A percentile compares a stretch with the other conserved stretches of the same genome.
Conservation (phyloP, 495 filamentous ascomycete genomes). For the Hypoxylon crocopeplum region DNA sequence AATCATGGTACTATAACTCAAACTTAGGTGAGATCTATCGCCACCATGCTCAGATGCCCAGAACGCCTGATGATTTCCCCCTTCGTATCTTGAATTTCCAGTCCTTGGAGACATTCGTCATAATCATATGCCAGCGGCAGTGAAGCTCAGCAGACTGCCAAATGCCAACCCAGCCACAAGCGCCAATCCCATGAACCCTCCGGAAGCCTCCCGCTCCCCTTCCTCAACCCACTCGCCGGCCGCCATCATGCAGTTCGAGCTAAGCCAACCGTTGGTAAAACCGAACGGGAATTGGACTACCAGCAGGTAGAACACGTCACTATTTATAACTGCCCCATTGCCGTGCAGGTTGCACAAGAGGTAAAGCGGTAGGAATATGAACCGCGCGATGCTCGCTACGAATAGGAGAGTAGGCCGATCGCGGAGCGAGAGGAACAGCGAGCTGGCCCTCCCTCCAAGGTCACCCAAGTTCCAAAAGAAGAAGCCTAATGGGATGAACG, state of each 20-base stretch:
- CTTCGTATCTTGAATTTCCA: neutral
- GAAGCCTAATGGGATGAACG: conserved; percentile 90
- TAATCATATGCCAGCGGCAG: conserved; percentile 59
- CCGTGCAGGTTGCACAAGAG: conserved; percentile 84
- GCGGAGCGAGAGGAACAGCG: conserved; percentile 65
- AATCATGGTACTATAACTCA: conserved; percentile 13
- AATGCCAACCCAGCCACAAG: conserved; percentile 81
- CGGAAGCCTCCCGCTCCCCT: conserved; percentile 83
- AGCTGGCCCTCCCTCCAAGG: conserved; percentile 72
- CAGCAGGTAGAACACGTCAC: conserved; percentile 87
- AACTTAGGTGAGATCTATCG: conserved; percentile 30
- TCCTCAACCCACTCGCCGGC: conserved; percentile 78
- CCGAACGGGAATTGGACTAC: conserved; percentile 86
- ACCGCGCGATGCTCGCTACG: conserved; percentile 64
- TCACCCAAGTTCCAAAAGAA: conserved; percentile 95
- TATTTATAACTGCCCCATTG: conserved; percentile 69
- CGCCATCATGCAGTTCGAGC: conserved; percentile 88
- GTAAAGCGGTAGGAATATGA: conserved; percentile 83
- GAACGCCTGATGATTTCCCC: conserved; percentile 15
- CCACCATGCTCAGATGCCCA: conserved; percentile 19
- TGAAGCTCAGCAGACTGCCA: conserved; percentile 90
- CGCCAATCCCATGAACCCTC: conserved; percentile 92
- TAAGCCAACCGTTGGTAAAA: conserved; percentile 83
- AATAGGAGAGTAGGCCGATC: conserved; percentile 70
- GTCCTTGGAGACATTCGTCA: neutral